Conservation (phyloP, 306 rosid genomes). For the Casuarina cunninghamiana region DNA sequence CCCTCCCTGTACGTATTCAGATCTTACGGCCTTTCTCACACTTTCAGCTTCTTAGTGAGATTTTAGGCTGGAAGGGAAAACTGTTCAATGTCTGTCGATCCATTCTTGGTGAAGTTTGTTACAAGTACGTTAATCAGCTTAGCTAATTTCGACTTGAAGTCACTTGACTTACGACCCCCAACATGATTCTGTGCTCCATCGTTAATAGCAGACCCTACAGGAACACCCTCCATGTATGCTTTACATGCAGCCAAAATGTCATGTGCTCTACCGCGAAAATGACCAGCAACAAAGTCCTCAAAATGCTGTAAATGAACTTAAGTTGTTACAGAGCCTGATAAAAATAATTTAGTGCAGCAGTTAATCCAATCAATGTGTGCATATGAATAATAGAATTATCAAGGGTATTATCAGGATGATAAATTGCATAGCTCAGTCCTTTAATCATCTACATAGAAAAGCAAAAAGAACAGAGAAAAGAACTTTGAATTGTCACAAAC, state of each 20-base stretch:
- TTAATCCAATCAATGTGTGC: not conserved
- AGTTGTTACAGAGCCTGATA: not conserved
- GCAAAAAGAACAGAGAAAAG: not conserved
- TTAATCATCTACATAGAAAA: not conserved
- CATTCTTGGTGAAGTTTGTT: constrained; percentile 61
- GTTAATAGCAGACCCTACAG: constrained; percentile 49
- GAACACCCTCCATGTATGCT: constrained; percentile 56
- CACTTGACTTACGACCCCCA: constrained; percentile 8
- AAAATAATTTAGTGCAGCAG: not conserved
- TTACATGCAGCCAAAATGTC: constrained; percentile 60
- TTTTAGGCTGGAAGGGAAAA: constrained; percentile 36
- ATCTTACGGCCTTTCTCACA: constrained; percentile 17
- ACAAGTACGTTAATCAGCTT: constrained; percentile 58
- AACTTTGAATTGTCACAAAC: not conserved
- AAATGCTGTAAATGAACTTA: constrained; percentile 56
- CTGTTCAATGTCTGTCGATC: constrained; percentile 60
- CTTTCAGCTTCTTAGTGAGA: not conserved
- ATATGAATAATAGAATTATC: not conserved
- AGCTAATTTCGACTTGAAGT: constrained; percentile 49
- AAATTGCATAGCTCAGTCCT: not conserved
- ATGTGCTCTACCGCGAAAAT: constrained; percentile 49
- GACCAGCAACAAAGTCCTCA: constrained; percentile 61
- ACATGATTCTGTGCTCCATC: constrained; percentile 11
- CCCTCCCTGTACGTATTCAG: not conserved
- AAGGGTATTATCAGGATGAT: not conserved